These are phyloP conservation scores for Agrostemma githago DNA, from an alignment of 148 eudicot genomes.

Conservation along the genomic window DNA sequence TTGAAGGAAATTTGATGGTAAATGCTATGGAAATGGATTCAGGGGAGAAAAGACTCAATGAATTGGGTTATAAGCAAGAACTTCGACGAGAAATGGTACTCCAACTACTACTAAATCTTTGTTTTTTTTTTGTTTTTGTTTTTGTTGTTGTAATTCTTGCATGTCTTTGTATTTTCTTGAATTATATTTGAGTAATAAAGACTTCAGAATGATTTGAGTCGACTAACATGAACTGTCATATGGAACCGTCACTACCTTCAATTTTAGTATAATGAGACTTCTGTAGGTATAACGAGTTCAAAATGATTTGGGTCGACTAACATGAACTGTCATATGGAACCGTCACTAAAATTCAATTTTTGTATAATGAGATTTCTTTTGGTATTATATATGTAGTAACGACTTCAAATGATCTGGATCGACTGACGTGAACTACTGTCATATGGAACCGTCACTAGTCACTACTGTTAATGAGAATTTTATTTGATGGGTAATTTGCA, in stretches of 20 bases:
- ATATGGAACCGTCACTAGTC: background rate
- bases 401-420: background rate
- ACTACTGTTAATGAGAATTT: background rate
- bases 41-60: slow-evolving; percentile 61
- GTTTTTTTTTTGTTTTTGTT: too few relatives aligned
- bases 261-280: background rate
- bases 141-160: background rate
- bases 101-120: background rate
- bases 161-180: slow-evolving; percentile 9
- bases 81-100: slow-evolving; percentile 57
- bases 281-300: too few relatives aligned
- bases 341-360: background rate
- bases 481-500: slow-evolving; percentile 12
- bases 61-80: slow-evolving; percentile 64
- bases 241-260: background rate
- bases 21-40: slow-evolving; percentile 43
- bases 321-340: background rate
- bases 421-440: background rate
- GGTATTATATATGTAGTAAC: too few relatives aligned
- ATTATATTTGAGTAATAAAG: background rate
- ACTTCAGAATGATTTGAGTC: background rate
- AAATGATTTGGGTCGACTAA: background rate
- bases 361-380: background rate
- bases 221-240: background rate
- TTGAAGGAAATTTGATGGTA: slow-evolving; percentile 14